A percentile compares a stretch with the other conserved stretches of the same genome.
These are phyloP conservation scores for Oryza officinalis DNA, from an alignment of 176 grass and related monocot genomes.

Conservation along the genomic window DNA sequence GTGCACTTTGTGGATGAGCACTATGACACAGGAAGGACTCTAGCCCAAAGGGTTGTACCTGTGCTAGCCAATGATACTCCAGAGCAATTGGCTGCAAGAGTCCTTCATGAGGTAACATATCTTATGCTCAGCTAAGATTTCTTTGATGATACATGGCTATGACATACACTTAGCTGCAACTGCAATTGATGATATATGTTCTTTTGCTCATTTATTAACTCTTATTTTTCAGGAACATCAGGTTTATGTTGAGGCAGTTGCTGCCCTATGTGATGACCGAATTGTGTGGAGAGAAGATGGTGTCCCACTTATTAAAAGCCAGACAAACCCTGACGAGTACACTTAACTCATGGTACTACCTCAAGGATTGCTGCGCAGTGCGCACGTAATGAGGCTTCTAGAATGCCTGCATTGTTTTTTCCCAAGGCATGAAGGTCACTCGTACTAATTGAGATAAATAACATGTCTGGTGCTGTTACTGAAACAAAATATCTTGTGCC, in stretches of 20 bases:
- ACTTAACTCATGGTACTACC: slow-evolving; percentile 27
- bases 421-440: slow-evolving; percentile 1
- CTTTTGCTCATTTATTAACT: slow-evolving; percentile 1
- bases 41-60: slow-evolving; percentile 46
- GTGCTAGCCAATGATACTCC: slow-evolving; percentile 48
- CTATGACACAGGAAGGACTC: slow-evolving; percentile 50
- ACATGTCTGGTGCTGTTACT: neutral
- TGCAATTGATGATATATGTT: neutral
- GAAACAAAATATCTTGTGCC: neutral
- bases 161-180: neutral
- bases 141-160: neutral
- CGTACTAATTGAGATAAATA: slow-evolving; percentile 17
- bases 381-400: neutral
- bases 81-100: slow-evolving; percentile 56
- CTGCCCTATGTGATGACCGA: slow-evolving; percentile 73
- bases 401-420: slow-evolving; percentile 14
- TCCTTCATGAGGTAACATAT: slow-evolving; percentile 55
- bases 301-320: slow-evolving; percentile 53
- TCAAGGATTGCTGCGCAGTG: neutral
- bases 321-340: slow-evolving; percentile 44
- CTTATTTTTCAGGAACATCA: slow-evolving; percentile 58
- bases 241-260: slow-evolving; percentile 82
- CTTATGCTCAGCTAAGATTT: neutral
- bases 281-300: slow-evolving; percentile 81
- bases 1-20: slow-evolving; percentile 67